Evolutionary conservation across 148 eudicot species (phyloP).

Genomic region (Persicaria maculosa): DNA sequence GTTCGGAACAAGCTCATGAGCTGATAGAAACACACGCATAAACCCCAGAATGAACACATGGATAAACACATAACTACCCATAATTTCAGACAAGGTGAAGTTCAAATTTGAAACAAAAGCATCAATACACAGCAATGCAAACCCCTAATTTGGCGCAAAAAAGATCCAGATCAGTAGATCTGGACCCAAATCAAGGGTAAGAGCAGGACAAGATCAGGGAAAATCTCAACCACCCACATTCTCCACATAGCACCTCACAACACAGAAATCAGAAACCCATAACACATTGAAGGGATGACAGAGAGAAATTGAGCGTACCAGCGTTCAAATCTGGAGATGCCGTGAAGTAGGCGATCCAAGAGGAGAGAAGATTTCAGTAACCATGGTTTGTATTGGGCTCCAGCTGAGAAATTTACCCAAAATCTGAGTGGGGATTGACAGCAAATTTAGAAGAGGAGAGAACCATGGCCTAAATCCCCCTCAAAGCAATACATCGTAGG

Average conservation of each 20-base stretch:
- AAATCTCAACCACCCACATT: conserved; percentile 30
- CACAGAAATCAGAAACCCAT: conserved; percentile 22
- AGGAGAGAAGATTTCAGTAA: conserved; percentile 11
- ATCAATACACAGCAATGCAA: not conserved
- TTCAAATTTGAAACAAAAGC: too few relatives aligned
- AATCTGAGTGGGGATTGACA: not conserved
- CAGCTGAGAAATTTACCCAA: not conserved
- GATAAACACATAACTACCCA: too few relatives aligned
- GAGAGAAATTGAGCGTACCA: conserved; percentile 18
- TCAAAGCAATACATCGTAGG: too few relatives aligned
- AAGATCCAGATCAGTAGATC: too few relatives aligned
- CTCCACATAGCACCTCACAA: conserved; percentile 11
- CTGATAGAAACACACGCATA: not conserved
- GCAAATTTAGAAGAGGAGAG: not conserved
- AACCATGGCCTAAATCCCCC: too few relatives aligned
- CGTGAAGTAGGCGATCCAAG: conserved; percentile 27
- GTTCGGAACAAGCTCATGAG: conserved; percentile 8
- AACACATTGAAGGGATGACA: conserved; percentile 5
- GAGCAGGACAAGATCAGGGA: conserved; percentile 16
- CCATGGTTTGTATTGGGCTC: conserved; percentile 7
- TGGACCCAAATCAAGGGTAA: conserved; percentile 5
- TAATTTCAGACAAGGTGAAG: too few relatives aligned
- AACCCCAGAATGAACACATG: not conserved
- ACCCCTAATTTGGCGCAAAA: not conserved
- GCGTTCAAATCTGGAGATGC: conserved; percentile 31